Conservation (phyloP, 2,329 filamentous ascomycete species). For the Paradendryphiella salina region DNA sequence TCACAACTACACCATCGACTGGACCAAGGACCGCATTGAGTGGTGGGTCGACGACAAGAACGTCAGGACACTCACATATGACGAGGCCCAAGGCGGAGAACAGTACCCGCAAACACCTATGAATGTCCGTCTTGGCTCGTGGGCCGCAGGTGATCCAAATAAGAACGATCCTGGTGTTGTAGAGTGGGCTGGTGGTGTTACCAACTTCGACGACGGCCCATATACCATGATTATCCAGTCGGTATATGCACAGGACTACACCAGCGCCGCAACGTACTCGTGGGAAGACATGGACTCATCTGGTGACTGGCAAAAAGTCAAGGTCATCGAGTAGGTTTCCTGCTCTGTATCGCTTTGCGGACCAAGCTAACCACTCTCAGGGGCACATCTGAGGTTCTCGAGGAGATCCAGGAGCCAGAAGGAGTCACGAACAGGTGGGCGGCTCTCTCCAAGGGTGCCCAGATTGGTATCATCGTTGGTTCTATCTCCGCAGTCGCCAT, state of each 20-base stretch:
- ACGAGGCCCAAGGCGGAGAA: constrained; percentile 60
- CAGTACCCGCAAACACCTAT: constrained; percentile 74
- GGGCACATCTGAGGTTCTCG: constrained; percentile 43
- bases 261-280: constrained; percentile 64
- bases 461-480: constrained; percentile 43
- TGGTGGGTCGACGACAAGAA: constrained; percentile 67
- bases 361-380: constrained; percentile 22
- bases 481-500: constrained; percentile 35
- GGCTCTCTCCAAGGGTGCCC: constrained; percentile 38
- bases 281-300: constrained; percentile 51
- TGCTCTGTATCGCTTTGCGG: background rate
- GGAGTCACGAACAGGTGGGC: constrained; percentile 44
- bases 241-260: constrained; percentile 59
- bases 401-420: constrained; percentile 42
- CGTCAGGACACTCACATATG: constrained; percentile 64
- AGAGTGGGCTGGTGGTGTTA: constrained; percentile 68
- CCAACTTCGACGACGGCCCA: constrained; percentile 67
- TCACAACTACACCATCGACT: constrained; percentile 60
- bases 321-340: constrained; percentile 48
- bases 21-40: constrained; percentile 64
- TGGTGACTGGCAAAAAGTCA: constrained; percentile 53
- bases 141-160: constrained; percentile 62
- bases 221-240: constrained; percentile 76
- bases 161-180: constrained; percentile 41
- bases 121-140: constrained; percentile 70